Base-by-base conservation (phyloP, 2,329 filamentous ascomycete genomes). In the Biscogniauxia marginata region DNA sequence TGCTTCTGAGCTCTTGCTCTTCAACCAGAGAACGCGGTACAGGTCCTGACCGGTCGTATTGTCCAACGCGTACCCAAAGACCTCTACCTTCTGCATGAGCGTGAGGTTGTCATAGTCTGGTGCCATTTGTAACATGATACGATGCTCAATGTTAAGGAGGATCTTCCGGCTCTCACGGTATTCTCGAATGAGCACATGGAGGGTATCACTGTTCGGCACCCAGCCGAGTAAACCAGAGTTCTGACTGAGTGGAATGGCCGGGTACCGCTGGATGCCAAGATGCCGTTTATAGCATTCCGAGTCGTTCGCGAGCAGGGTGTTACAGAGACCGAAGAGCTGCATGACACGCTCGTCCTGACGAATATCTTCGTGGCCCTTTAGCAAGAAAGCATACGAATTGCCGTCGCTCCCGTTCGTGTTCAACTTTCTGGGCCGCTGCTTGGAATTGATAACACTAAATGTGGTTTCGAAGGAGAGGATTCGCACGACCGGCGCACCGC, bases 301-400 rank as follows among this genome's bases (percentile, higher is more conserved):
- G 71, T 99, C 96, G 69, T 93, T 93, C 47, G 90, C 84, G 45
- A 99, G 84, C 1, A 99, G 84, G 0, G 96, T 99, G 73, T 99
- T 99, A 77, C 93, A 95, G 13, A 99, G 84, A 44, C 95, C 95
- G 70, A 99, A 99, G 34, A 99, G 84, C 75, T 99, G 95, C 96
- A 99, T 99, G 65, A 99, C 95, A 75, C 96, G 88, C 75, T 99
- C 95, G 70, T 99, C 95, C 74, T 99, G 95, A 57, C 95, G 89
- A 63, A 99, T 97, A 78, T 99, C 95, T 76, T 99, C 95, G 68
- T 99, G 96, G n/a, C 95, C 95, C 79, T 99, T 99, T 67, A 99
- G 84, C 56, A 91, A 76, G 77, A 96, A 98, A 50, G 91, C 88
- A 72, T 97, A 97, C 3, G 86, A 84, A 59, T 84, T 85, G 56